Evolutionary conservation across 1,284 basidiomycete genomes (phyloP), one percentile per base, ranked within the genome.

Genomic region (Ganoderma lingzhi): DNA sequence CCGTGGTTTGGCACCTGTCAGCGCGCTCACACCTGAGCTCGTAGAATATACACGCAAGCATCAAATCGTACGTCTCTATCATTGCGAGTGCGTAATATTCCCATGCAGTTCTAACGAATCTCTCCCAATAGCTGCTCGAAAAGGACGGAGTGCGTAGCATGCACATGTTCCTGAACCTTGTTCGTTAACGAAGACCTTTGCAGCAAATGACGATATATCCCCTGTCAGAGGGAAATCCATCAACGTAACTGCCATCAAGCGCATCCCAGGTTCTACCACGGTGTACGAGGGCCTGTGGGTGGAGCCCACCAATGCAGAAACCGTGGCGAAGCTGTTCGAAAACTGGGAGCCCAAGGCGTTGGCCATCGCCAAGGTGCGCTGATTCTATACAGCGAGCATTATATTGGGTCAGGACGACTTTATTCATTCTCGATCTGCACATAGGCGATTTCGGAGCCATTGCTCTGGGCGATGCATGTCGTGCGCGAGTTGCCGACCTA

Each of bases 401-500:
- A 23, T 14, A 10, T 14, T 3, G 15, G 5, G 17, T 19, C 17
- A 15, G 17, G 39, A 41, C 12, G 42, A 17, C 42, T 4, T 15
- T 44, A 44, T 44, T 44, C 42, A 44, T 44, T 17, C 14, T 44
- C 42, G 42, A 44, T 1, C 15, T 12, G 3, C 42, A 44, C 28
- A 2, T 44, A 68, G 67, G n/a, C 51, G 56, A n/a, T 68, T 28
- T 6, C 45, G 6, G 63, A 41, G 14, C 59, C 51, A 6, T 32
- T 56, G 28, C 66, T 68, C 53, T 80, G 78, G 77, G 74, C 74
- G 10, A 69, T 80, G 35, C 70, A 79, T 39, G 66, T 68, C 19
- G 63, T 77, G 8, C 68, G 51, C 10, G 63, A 71, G 2, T 61
- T 80, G n/a, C 76, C 76, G 0, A 72, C 73, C 2, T 80, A 73